Conservation (phyloP, 129 eudicot genomes). For the Flaveria trinervia region DNA sequence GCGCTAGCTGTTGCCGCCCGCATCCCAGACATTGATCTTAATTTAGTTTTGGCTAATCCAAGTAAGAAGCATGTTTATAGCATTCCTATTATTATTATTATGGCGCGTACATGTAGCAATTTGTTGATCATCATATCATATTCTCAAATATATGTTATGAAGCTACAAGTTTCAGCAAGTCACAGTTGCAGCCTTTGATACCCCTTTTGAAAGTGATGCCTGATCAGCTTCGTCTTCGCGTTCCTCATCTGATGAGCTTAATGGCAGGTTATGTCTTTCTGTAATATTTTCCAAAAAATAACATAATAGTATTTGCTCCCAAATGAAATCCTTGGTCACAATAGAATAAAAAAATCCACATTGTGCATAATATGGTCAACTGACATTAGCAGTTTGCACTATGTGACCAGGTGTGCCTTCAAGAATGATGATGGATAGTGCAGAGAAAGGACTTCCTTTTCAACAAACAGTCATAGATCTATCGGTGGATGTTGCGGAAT, state of each 20-base stretch:
- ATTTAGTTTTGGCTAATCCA: slow-evolving; percentile 66
- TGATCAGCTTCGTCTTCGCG: slow-evolving; percentile 13
- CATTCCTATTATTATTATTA: neutral
- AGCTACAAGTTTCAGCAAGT: slow-evolving; percentile 60
- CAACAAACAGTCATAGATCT: slow-evolving; percentile 35
- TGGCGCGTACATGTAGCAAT: neutral
- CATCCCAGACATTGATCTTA: slow-evolving; percentile 53
- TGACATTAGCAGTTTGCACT: neutral
- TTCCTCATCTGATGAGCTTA: slow-evolving; percentile 33
- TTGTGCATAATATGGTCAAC: neutral
- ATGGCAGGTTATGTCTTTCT: slow-evolving; percentile 17
- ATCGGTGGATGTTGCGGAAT: slow-evolving; percentile 23
- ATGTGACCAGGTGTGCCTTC: slow-evolving; percentile 38
- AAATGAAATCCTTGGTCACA: no score
- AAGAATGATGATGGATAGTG: slow-evolving; percentile 21
- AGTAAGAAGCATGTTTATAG: slow-evolving; percentile 34
- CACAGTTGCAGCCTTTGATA: slow-evolving; percentile 34
- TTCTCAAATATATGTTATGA: slow-evolving; percentile 11
- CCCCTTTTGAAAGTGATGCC: slow-evolving; percentile 17
- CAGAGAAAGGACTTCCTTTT: slow-evolving; percentile 18
- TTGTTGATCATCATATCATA: neutral
- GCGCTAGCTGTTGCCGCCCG: slow-evolving; percentile 67
- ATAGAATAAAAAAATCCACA: no score
- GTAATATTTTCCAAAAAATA: neutral
- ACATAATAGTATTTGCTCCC: no score